Evolutionary conservation across 2,329 filamentous ascomycete genomes (phyloP).

Genomic region (Akanthomyces lecanii): DNA sequence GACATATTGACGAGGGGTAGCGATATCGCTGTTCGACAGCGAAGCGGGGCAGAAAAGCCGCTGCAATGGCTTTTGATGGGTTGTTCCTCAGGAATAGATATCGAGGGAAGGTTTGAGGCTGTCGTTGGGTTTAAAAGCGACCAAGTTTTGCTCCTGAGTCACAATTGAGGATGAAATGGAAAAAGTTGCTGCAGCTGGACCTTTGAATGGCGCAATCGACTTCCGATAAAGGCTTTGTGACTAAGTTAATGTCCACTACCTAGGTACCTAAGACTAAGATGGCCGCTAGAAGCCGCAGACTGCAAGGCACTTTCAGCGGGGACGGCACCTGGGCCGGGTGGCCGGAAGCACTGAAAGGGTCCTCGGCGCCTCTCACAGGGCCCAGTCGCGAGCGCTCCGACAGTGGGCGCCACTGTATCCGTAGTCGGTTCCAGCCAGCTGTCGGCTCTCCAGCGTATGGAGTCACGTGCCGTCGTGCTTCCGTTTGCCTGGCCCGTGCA

Average conservation of each 20-base stretch:
- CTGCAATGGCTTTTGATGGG: not conserved
- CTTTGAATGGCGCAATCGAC: constrained; percentile 10
- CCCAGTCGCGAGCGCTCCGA: too few species aligned
- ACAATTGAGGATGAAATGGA: constrained; percentile 3
- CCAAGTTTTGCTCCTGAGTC: not conserved
- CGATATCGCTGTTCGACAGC: not conserved
- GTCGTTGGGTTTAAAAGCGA: not conserved
- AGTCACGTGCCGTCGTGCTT: constrained; percentile 14
- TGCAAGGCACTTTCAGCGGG: constrained; percentile 1
- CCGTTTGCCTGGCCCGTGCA: constrained; percentile 17
- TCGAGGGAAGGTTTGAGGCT: not conserved
- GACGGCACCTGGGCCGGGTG: not conserved
- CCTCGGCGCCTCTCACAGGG: not conserved
- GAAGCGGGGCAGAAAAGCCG: not conserved
- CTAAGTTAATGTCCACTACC: constrained; percentile 11
- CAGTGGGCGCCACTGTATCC: not conserved
- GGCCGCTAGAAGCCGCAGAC: not conserved
- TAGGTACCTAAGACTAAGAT: not conserved
- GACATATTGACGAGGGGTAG: not conserved
- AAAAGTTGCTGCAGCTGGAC: not conserved
- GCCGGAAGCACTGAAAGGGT: not conserved
- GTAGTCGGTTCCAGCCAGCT: not conserved
- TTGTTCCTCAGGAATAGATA: not conserved
- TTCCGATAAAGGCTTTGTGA: constrained; percentile 17
- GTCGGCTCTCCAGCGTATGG: not conserved